Conservation (phyloP, 1,284 basidiomycete genomes). For the Boletus semigastroideus region DNA sequence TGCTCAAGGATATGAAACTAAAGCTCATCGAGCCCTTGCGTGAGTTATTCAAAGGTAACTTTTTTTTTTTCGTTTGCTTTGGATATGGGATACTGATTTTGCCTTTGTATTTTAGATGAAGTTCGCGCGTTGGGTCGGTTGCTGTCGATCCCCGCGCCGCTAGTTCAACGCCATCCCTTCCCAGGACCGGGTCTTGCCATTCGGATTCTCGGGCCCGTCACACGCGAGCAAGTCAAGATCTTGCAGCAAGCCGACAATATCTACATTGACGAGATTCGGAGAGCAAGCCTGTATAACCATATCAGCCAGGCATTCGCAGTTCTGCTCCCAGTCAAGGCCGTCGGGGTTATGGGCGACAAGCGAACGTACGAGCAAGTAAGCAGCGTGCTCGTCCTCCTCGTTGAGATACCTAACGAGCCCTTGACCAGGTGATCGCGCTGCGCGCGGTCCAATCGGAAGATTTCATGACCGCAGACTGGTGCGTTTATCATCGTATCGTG, state of each 20-base stretch:
- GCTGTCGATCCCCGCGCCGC: conserved; percentile 87
- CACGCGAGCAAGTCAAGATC: conserved; percentile 88
- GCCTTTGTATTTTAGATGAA: conserved; percentile 65
- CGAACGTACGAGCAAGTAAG: conserved; percentile 95
- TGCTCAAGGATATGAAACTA: conserved; percentile 97
- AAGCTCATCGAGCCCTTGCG: conserved; percentile 98
- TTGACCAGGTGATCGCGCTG: conserved; percentile 76
- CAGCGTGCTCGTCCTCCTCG: not conserved
- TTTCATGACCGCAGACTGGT: conserved; percentile 99
- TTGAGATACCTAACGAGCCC: not conserved
- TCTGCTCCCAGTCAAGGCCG: conserved; percentile 93
- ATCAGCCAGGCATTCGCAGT: conserved; percentile 99
- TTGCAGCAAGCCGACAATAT: conserved; percentile 96
- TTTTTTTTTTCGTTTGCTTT: not conserved
- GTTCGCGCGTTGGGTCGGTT: conserved; percentile 92
- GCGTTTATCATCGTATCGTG: conserved; percentile 9
- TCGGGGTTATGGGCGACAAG: conserved; percentile 97
- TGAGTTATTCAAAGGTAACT: conserved; percentile 95
- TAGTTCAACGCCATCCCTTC: conserved; percentile 99
- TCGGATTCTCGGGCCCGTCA: conserved; percentile 95
- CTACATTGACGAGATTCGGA: conserved; percentile 97
- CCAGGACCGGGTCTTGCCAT: conserved; percentile 99
- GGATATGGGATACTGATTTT: not conserved
- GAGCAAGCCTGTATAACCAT: conserved; percentile 88
- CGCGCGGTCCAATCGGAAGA: conserved; percentile 93